Evolutionary conservation across 2,329 filamentous ascomycete genomes (phyloP), one percentile per base, ranked within the genome.

Genomic region (Sordariomycetes sp.): DNA sequence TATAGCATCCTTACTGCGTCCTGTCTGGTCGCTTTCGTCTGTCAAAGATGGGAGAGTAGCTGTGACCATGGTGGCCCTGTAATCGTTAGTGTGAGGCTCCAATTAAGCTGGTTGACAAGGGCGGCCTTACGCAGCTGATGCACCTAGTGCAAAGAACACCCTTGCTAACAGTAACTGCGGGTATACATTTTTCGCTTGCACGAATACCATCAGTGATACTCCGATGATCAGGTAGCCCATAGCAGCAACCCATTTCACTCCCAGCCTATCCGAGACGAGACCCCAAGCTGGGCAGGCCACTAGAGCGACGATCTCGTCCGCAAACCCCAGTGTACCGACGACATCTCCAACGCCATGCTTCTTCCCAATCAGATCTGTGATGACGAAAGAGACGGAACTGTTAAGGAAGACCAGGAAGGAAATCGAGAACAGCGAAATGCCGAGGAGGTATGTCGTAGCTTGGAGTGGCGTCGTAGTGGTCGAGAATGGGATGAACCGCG

Each of bases 331-430:
- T 8, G 86, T 92, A 35, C 86, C 86, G 39, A 90, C 85, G 26
- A 86, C 76, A 58, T 87, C 76, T 43, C 86, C 86, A 8, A 92
- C 82, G 46, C 72, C 68, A 41, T 77, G 59, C 50, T 82, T 80
- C 47, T 82, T 70, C 39, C 82, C 83, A 45, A 93, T 79, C 41
- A 86, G 71, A 55, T 90, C 82, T 40, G 84, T 90, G 40, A 93
- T 78, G 39, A 92, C 82, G 59, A 92, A 93, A 36, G 82, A 86
- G 39, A 92, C 70, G 51, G 78, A 81, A 63, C 79, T 83, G 65
- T 92, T 92, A 42, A 93, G 73, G 61, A 93, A 93, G 49, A 93
- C 86, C 44, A 93, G 80, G 63, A 92, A 92, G 35, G 82, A 82
- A 50, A 93, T 92, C 57, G 79, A 86, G 66, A 90, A 90, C 46